Evolutionary conservation across 2,329 filamentous ascomycete genomes (phyloP).

Genomic region (Talaromyces sp.): DNA sequence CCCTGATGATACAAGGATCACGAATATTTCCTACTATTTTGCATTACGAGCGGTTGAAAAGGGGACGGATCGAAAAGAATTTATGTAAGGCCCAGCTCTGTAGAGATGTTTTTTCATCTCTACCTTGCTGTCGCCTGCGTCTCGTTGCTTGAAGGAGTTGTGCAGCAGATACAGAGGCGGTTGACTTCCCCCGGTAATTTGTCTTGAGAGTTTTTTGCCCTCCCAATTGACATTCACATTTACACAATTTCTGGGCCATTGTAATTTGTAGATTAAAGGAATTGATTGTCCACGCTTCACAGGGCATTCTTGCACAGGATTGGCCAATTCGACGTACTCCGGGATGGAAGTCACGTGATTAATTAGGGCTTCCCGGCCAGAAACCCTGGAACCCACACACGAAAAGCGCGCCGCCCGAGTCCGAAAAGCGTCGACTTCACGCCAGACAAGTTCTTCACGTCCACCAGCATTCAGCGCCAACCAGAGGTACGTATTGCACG

Average conservation of each 20-base stretch:
- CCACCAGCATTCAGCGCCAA: conserved; percentile 23
- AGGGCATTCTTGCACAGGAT: background rate
- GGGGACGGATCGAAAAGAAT: background rate
- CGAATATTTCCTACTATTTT: conserved; percentile 17
- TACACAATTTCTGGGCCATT: background rate
- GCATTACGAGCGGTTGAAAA: background rate
- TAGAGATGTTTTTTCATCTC: background rate
- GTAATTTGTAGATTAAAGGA: background rate
- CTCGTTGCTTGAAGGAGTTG: background rate
- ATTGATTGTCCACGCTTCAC: no score
- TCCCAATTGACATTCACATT: background rate
- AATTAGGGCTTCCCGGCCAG: conserved; percentile 1
- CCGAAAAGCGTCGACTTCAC: conserved; percentile 12
- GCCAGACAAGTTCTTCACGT: conserved; percentile 16
- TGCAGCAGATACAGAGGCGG: background rate
- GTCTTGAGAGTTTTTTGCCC: background rate
- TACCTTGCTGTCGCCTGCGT: background rate
- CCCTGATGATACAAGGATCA: conserved; percentile 26
- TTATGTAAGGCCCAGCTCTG: background rate
- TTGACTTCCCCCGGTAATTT: background rate
- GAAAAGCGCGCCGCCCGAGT: conserved; percentile 19
- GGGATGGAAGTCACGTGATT: conserved; percentile 1
- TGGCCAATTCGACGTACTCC: background rate
- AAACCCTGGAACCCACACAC: conserved; percentile 11
- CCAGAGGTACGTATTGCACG: conserved; percentile 36